Percentiles rank a stretch among this genome's conserved stretches.
Conservation (phyloP, 139 green algal genomes). For the Coelastrella sp. region DNA sequence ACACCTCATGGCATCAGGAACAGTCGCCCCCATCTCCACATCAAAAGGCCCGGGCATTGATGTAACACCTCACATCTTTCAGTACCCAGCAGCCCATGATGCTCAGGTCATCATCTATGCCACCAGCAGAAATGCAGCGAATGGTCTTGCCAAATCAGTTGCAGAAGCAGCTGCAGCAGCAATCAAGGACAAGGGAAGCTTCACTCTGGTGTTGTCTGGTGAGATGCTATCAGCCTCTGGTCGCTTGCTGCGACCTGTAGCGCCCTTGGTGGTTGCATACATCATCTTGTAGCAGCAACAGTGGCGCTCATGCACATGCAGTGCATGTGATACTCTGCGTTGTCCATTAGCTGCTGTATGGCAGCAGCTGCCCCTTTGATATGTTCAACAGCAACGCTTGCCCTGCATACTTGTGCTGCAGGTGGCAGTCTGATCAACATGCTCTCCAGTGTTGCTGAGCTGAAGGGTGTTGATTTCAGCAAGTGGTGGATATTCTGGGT, state of each 20-base stretch:
- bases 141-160: constrained; percentile 65
- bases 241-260: too few relatives aligned
- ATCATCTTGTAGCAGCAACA: too few relatives aligned
- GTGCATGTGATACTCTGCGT: too few relatives aligned
- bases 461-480: constrained; percentile 69
- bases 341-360: too few relatives aligned
- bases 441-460: constrained; percentile 68
- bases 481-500: constrained; percentile 87
- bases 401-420: not conserved
- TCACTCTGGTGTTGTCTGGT: constrained; percentile 88
- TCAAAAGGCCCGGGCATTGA: constrained; percentile 75
- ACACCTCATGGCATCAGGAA: constrained; percentile 87
- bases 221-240: too few relatives aligned
- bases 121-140: constrained; percentile 53
- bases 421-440: constrained; percentile 76
- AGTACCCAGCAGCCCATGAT: constrained; percentile 62
- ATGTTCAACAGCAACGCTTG: not conserved
- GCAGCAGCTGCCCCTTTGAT: too few relatives aligned
- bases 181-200: constrained; percentile 78
- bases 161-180: constrained; percentile 65
- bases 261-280: too few relatives aligned
- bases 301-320: too few relatives aligned
- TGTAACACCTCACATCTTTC: constrained; percentile 71
- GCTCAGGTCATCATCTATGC: constrained; percentile 66
- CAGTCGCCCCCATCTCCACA: constrained; percentile 73